Conservation (phyloP, 176 grass and related monocot genomes). For the Tillandsia fasciculata region DNA sequence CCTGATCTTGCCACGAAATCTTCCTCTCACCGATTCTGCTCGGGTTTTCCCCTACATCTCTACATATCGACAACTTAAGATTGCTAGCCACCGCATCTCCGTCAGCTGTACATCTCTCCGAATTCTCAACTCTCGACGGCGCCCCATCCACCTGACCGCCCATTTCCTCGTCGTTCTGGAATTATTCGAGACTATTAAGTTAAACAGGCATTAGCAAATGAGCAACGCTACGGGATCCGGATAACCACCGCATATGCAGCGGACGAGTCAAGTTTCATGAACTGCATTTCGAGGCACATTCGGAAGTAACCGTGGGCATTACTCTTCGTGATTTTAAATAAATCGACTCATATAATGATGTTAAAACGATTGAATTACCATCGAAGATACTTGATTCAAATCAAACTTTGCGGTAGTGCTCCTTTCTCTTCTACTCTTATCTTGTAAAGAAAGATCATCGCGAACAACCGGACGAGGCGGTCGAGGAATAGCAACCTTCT, state of each 20-base stretch:
- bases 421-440: neutral
- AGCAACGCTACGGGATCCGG: neutral
- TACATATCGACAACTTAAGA: conserved; percentile 33
- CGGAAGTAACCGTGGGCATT: neutral
- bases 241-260: neutral
- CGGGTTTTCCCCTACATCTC: conserved; percentile 36
- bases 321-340: neutral
- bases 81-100: conserved; percentile 30
- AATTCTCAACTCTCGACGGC: conserved; percentile 9
- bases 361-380: conserved; percentile 28
- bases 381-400: conserved; percentile 40
- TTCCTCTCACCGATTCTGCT: conserved; percentile 51
- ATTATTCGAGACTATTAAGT: neutral
- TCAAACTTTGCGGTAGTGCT: conserved; percentile 29
- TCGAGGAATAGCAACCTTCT: conserved; percentile 20
- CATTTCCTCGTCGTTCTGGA: conserved; percentile 41
- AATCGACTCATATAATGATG: neutral
- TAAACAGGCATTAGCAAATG: neutral
- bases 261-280: no score
- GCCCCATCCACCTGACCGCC: conserved; percentile 12
- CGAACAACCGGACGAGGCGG: neutral
- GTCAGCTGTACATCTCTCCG: conserved; percentile 7
- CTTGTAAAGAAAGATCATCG: conserved; percentile 3
- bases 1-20: conserved; percentile 56
- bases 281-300: neutral